Evolutionary conservation across 805 yeast species (phyloP).

Genomic region (Ogataea ganodermae): DNA sequence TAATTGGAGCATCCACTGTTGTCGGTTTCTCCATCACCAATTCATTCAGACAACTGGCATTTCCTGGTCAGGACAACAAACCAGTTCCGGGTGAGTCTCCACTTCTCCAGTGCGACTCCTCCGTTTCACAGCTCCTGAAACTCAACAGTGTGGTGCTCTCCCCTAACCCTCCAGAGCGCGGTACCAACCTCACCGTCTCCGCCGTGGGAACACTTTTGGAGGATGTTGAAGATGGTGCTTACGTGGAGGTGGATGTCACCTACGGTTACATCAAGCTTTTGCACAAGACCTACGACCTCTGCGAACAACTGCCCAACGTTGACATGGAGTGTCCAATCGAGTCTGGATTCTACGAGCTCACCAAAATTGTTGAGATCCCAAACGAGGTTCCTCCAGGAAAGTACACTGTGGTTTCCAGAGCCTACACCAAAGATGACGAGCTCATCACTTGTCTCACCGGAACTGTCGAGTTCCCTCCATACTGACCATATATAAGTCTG

Average conservation of each 20-base stretch:
- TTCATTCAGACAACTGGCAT: slow-evolving; percentile 10
- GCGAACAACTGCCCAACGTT: slow-evolving; percentile 82
- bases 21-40: slow-evolving; percentile 18
- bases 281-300: slow-evolving; percentile 88
- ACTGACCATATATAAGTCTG: slow-evolving; percentile 1
- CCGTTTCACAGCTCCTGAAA: slow-evolving; percentile 60
- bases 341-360: slow-evolving; percentile 65
- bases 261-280: slow-evolving; percentile 89
- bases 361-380: slow-evolving; percentile 81
- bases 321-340: slow-evolving; percentile 83
- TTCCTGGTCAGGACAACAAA: slow-evolving; percentile 40
- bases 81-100: slow-evolving; percentile 95
- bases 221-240: slow-evolving; percentile 78
- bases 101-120: slow-evolving; percentile 70
- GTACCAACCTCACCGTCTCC: slow-evolving; percentile 74
- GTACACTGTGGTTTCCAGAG: slow-evolving; percentile 84
- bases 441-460: slow-evolving; percentile 84
- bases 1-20: slow-evolving; percentile 10
- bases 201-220: slow-evolving; percentile 67
- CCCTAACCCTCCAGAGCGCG: slow-evolving; percentile 91
- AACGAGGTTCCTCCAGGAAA: slow-evolving; percentile 93
- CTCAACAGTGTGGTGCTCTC: slow-evolving; percentile 59
- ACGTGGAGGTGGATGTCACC: slow-evolving; percentile 90
- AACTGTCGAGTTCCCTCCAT: slow-evolving; percentile 55
- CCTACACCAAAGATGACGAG: slow-evolving; percentile 81